phyloP scores from a whole-genome alignment of 176 grass and related monocot species.

The Areca catechu region DNA sequence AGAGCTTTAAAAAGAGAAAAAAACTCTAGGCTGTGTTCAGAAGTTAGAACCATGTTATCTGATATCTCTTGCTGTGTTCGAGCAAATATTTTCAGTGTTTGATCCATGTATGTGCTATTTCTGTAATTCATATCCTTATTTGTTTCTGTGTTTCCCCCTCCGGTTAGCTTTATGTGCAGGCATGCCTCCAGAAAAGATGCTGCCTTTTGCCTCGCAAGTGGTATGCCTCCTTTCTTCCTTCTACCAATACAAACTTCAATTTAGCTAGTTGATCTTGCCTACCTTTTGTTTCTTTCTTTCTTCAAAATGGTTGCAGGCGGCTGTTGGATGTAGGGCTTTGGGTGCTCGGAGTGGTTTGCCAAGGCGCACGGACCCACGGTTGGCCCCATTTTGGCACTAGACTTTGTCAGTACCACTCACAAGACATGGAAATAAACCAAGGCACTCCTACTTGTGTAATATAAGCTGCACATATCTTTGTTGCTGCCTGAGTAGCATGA shows the following conservation, averaged over 20 bases:
- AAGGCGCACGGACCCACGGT: conserved; percentile 24
- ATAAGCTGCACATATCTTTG: too few relatives aligned
- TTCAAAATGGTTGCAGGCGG: conserved; percentile 33
- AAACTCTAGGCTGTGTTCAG: too few relatives aligned
- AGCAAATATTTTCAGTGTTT: background rate
- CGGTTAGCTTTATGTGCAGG: conserved; percentile 55
- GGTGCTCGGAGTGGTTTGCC: conserved; percentile 62
- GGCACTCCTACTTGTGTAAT: too few relatives aligned
- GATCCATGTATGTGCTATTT: background rate
- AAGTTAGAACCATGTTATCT: too few relatives aligned
- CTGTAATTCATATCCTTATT: background rate
- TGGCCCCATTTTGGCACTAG: conserved; percentile 32
- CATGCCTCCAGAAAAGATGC: conserved; percentile 73
- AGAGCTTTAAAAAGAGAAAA: too few relatives aligned
- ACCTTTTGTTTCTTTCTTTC: too few relatives aligned
- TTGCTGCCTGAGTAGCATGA: too few relatives aligned
- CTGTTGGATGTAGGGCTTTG: conserved; percentile 50
- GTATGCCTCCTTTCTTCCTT: conserved; percentile 18
- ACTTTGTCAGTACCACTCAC: background rate
- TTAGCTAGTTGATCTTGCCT: too few relatives aligned
- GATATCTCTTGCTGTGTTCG: too few relatives aligned
- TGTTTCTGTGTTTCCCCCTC: conserved; percentile 1
- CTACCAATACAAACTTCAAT: too few relatives aligned
- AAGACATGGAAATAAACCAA: too few relatives aligned
- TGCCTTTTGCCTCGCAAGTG: conserved; percentile 76